These are phyloP conservation scores for Diddensiella santjacobensis DNA, from an alignment of 805 yeast species.

Conservation along the genomic window DNA sequence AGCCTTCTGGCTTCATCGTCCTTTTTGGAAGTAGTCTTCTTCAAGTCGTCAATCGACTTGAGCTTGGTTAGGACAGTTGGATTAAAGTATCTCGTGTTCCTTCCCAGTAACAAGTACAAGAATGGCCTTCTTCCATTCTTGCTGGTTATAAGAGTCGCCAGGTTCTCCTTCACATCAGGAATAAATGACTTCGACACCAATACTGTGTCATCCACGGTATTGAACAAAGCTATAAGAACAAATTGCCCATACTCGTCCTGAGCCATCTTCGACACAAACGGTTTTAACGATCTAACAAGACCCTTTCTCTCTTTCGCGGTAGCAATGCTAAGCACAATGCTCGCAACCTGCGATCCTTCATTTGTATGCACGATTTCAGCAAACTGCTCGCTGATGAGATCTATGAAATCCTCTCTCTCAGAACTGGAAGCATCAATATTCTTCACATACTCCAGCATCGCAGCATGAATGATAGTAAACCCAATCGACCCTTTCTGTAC, in stretches of 20 bases:
- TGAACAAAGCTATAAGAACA: conserved; percentile 72
- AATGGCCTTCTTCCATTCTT: conserved; percentile 88
- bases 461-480: conserved; percentile 92
- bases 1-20: conserved; percentile 70
- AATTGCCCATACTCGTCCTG: conserved; percentile 82
- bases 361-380: conserved; percentile 94
- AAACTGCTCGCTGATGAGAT: conserved; percentile 76
- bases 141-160: conserved; percentile 56
- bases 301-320: conserved; percentile 88
- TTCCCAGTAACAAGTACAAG: conserved; percentile 71
- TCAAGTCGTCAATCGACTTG: conserved; percentile 54
- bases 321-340: conserved; percentile 71
- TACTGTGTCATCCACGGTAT: conserved; percentile 93
- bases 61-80: conserved; percentile 62
- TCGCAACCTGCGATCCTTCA: conserved; percentile 92
- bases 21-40: conserved; percentile 75
- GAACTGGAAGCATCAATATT: conserved; percentile 54
- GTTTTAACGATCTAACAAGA: conserved; percentile 66
- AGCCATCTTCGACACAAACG: conserved; percentile 70
- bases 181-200: conserved; percentile 69
- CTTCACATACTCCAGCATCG: conserved; percentile 82
- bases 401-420: conserved; percentile 77
- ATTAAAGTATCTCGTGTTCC: conserved; percentile 76
- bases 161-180: conserved; percentile 46
- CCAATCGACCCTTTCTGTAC: conserved; percentile 96